Base-by-base conservation (phyloP, 2,329 filamentous ascomycete species). In the Botrytis porri region DNA sequence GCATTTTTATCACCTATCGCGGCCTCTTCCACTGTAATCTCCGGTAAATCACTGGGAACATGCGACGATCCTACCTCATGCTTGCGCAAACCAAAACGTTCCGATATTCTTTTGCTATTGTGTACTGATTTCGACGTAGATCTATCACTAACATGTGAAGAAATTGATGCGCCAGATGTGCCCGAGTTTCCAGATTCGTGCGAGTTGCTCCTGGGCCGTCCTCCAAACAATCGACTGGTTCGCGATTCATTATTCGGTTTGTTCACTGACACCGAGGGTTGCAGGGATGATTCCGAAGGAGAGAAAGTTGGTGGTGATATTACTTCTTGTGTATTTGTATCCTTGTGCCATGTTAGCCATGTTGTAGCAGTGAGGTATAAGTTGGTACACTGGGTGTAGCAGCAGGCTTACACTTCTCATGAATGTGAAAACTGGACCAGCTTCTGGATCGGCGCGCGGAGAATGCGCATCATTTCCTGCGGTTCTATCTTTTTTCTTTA, bases 31-130 rank as follows among this genome's bases (percentile, higher is more conserved):
- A 69, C 63, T 66, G 86, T 84, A 73, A 97, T 93, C 75, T 91
- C 90, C 35, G 95, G 95, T 70, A 98, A 86, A 83, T 97, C 88
- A 70, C 87, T 83, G 2, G 96, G 95, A 54, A 98, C 88, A 81
- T 93, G 91, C 37, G 90, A 88, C 74, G 93, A 94, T 75, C 87
- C 89, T 74, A 84, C 85, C 62, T 84, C 87, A 80, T 79, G 84
- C 80, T 83, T 88, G 83, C 80, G 87, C 72, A 95, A 85, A 81
- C 92, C 90, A 74, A 97, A 84, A n/a, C 91, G 86, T 75, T 93
- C 87, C 66, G 92, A 93, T 48, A 95, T 83, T 74, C 89, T 71
- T 83, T 84, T 74, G 39, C 35, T 39, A 76, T 64, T 76, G 59
- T 45, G 48, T 45, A 51, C 37, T 57, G 62, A 29, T 60, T 29